These are phyloP conservation scores for Theobroma cacao DNA, from an alignment of 345 rosid species.

Conservation along the genomic window DNA sequence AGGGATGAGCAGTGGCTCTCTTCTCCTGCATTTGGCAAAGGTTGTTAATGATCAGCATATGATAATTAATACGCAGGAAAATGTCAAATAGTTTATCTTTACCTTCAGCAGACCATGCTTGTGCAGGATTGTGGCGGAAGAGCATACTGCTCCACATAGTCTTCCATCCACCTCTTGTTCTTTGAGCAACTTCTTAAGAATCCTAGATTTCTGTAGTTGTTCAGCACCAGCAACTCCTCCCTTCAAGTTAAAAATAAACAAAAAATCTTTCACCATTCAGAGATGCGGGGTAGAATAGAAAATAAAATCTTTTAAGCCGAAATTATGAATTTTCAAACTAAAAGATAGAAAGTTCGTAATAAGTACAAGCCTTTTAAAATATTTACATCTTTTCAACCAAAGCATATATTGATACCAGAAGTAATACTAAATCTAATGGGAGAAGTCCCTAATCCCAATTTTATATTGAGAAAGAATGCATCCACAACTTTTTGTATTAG, in stretches of 20 bases:
- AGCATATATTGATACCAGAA: neutral
- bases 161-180: constrained; percentile 67
- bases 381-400: neutral
- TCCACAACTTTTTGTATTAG: neutral
- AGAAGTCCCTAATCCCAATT: neutral
- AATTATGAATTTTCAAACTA: neutral
- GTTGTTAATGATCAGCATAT: neutral
- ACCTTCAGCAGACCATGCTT: constrained; percentile 78
- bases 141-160: constrained; percentile 71
- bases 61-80: neutral
- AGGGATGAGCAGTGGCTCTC: constrained; percentile 56
- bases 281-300: neutral
- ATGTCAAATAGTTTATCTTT: neutral
- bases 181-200: constrained; percentile 73
- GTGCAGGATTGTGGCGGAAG: constrained; percentile 55
- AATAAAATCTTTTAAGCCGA: neutral
- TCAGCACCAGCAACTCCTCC: constrained; percentile 68
- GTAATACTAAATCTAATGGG: neutral
- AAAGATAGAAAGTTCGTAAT: neutral
- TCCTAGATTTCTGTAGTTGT: constrained; percentile 60
- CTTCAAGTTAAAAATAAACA: constrained; percentile 29
- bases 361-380: neutral
- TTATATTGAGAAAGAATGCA: constrained; percentile 12
- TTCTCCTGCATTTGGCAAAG: constrained; percentile 46
- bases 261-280: neutral